Evolutionary conservation across 352 stramenopile genomes (phyloP), one percentile per base, ranked within the genome.

Genomic region (Globisporangium orthogonon): DNA sequence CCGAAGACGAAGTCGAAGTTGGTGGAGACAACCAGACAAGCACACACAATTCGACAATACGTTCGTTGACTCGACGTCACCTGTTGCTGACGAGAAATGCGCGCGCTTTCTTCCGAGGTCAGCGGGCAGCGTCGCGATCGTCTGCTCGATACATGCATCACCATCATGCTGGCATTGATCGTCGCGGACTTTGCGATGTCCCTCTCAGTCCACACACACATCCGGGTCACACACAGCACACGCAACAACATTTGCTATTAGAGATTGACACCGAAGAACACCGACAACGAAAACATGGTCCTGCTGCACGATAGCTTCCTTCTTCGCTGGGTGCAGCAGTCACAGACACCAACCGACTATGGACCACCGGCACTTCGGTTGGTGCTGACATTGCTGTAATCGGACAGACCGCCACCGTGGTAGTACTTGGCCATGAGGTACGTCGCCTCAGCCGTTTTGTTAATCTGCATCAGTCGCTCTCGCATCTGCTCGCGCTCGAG

Each of bases 381-480:
- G 40, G 1, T 45, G 3, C 5, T 6, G 11, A 14, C 40, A 14
- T 14, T 48, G 29, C 17, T 64, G 48, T 67, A 74, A 39, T 66
- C 67, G 29, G 70, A 56, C 44, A 79, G 66, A 52, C 76, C 78
- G 60, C 67, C 78, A 56, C 67, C 69, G 66, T 79, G 83, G 71
- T 80, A 86, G 70, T 86, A 82, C 74, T 88, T 86, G 64, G 78
- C 65, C 69, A 86, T 80, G 50, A 85, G 66, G 52, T 88, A 88
- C 59, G 78, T 86, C 15, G 71, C 75, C 52, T 88, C 78, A 23
- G 78, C 78, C 3, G 75, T 63, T 66, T 82, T 75, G 61, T 86
- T 88, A 61, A 78, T 78, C 58, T 88, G 75, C 61, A 82, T 66
- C 41, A 88, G 66, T 18, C 78, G 67, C 56, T 86, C 67, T 71